Evolutionary conservation across 805 yeast species (phyloP).

Genomic region (Saccharomycopsis babjevae): DNA sequence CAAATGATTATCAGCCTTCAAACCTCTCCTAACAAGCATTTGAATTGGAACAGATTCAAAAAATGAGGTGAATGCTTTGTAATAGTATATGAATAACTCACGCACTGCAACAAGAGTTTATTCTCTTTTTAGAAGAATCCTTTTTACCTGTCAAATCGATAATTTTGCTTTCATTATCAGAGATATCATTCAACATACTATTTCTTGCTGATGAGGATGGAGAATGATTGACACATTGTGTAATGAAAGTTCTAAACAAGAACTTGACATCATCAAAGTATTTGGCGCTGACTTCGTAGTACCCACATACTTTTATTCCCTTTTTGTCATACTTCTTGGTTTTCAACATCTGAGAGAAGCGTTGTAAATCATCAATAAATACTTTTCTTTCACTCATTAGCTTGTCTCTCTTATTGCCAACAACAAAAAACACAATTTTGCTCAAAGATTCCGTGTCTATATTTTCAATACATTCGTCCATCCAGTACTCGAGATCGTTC

Average conservation of each 20-base stretch:
- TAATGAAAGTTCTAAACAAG: slow-evolving; percentile 16
- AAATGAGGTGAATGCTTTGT: no score
- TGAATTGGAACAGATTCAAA: no score
- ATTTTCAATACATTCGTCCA: slow-evolving; percentile 32
- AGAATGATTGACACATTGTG: slow-evolving; percentile 11
- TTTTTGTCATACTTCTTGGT: slow-evolving; percentile 20
- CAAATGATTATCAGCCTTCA: no score
- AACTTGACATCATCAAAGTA: slow-evolving; percentile 22
- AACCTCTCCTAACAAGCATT: no score
- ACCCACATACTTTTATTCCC: slow-evolving; percentile 29
- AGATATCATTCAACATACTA: not conserved
- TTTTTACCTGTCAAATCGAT: not conserved
- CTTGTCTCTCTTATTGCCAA: slow-evolving; percentile 33
- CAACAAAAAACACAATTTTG: slow-evolving; percentile 30
- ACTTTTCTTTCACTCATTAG: slow-evolving; percentile 28
- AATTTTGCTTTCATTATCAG: not conserved
- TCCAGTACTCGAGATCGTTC: slow-evolving; percentile 32
- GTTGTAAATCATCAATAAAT: slow-evolving; percentile 30
- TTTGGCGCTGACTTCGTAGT: slow-evolving; percentile 39
- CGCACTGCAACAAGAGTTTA: not conserved
- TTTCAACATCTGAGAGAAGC: slow-evolving; percentile 25
- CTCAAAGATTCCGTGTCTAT: slow-evolving; percentile 18
- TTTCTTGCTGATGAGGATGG: not conserved
- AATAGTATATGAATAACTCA: not conserved
- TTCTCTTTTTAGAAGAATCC: not conserved